Conservation (phyloP, 2,329 filamentous ascomycete species). For the Hypoxylon sp. region DNA sequence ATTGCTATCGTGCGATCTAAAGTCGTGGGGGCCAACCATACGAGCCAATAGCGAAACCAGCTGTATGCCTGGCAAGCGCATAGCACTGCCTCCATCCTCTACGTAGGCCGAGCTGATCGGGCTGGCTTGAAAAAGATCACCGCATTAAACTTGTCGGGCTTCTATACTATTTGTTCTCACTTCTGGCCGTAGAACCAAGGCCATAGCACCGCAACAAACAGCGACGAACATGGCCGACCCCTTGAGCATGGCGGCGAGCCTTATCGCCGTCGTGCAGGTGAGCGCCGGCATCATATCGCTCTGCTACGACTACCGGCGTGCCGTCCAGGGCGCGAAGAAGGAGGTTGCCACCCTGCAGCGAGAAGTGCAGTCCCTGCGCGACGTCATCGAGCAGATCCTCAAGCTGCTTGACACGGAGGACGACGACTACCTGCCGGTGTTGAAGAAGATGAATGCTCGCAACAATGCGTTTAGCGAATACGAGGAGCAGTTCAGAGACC, state of each 20-base stretch:
- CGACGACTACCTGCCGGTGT: neutral
- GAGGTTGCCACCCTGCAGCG: neutral
- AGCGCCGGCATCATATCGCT: conserved; percentile 1
- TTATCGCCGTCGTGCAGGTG: neutral
- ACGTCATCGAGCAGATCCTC: neutral
- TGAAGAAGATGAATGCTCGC: neutral
- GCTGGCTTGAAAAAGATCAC: too few species aligned
- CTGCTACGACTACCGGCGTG: conserved; percentile 2
- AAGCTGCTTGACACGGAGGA: neutral
- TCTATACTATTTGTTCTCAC: neutral
- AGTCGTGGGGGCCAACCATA: too few species aligned
- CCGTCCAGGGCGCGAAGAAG: neutral
- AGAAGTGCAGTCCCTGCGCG: neutral
- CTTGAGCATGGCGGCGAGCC: neutral
- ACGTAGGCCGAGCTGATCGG: too few species aligned
- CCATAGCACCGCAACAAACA: neutral
- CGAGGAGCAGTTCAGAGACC: neutral
- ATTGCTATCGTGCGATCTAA: too few species aligned
- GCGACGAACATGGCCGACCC: conserved; percentile 14
- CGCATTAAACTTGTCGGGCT: neutral
- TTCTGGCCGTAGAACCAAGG: neutral
- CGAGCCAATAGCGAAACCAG: too few species aligned
- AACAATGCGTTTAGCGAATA: neutral
- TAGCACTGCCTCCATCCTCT: too few species aligned
- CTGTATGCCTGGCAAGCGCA: too few species aligned